phyloP scores from a whole-genome alignment of 1,139 yeast species.

The Pichia sp. region DNA sequence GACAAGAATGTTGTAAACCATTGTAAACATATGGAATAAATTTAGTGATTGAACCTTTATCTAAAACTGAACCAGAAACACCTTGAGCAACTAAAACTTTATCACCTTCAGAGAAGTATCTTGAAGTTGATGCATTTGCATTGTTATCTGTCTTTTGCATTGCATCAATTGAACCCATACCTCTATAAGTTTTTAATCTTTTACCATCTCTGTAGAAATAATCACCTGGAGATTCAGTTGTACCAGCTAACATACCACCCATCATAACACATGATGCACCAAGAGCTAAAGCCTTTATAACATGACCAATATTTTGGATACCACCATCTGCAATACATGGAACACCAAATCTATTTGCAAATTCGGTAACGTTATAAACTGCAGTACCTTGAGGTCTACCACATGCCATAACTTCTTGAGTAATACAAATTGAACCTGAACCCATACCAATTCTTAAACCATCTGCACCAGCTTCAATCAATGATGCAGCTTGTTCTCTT shows the following conservation, averaged over 20 bases:
- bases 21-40: constrained; percentile 89
- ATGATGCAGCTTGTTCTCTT: constrained; percentile 96
- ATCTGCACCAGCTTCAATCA: constrained; percentile 95
- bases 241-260: constrained; percentile 99
- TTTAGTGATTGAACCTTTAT: constrained; percentile 91
- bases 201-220: constrained; percentile 97
- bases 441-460: constrained; percentile 99
- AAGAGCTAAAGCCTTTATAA: constrained; percentile 90
- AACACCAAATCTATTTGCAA: constrained; percentile 83
- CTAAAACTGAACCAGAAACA: constrained; percentile 94
- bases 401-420: constrained; percentile 99
- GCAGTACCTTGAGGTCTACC: constrained; percentile 99
- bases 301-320: constrained; percentile 97
- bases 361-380: constrained; percentile 79
- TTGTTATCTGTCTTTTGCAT: constrained; percentile 87
- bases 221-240: constrained; percentile 97
- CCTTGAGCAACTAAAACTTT: constrained; percentile 98
- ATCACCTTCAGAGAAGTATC: constrained; percentile 96
- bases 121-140: constrained; percentile 96
- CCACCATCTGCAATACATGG: constrained; percentile 99
- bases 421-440: constrained; percentile 96
- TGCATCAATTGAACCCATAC: constrained; percentile 99
- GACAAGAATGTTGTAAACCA: constrained; percentile 98
- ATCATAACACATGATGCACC: constrained; percentile 99
- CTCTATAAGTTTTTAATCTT: constrained; percentile 95